These are phyloP conservation scores for Rhodamnia argentea DNA, from an alignment of 345 rosid species.

Conservation along the genomic window DNA sequence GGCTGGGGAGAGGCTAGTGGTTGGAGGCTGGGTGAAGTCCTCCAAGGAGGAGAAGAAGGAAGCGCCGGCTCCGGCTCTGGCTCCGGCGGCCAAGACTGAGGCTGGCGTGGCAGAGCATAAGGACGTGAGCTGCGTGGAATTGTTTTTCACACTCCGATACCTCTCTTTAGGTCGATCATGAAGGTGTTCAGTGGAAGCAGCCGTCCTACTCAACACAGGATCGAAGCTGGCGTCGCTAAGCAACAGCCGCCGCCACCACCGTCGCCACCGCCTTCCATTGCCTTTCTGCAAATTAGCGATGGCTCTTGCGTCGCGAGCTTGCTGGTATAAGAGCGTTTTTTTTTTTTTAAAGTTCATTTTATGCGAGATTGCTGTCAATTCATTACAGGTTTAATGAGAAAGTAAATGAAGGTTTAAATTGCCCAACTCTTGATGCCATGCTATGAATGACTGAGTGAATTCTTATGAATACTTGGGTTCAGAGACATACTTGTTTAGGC, in stretches of 20 bases:
- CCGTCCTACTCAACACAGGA: conserved; percentile 29
- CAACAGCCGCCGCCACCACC: conserved; percentile 11
- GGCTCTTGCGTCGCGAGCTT: conserved; percentile 62
- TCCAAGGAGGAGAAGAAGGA: conserved; percentile 47
- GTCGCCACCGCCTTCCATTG: conserved; percentile 15
- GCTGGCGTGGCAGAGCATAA: conserved; percentile 2
- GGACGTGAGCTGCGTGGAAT: conserved; percentile 48
- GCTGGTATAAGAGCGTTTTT: conserved; percentile 28
- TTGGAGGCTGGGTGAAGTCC: conserved; percentile 96
- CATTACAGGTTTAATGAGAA: neutral
- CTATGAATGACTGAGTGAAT: neutral
- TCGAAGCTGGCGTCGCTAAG: conserved; percentile 22
- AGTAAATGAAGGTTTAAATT: neutral
- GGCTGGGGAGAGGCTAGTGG: conserved; percentile 35
- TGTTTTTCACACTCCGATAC: conserved; percentile 59
- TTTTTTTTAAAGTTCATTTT: neutral
- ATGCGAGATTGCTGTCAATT: neutral
- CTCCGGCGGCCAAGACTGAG: conserved; percentile 5
- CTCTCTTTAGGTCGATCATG: conserved; percentile 42
- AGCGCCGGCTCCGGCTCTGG: conserved; percentile 6
- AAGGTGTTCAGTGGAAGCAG: conserved; percentile 44
- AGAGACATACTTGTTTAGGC: neutral
- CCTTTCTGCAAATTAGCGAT: conserved; percentile 47
- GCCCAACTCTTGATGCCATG: neutral
- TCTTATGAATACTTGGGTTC: neutral